These are phyloP conservation scores for Venturia oleaginea DNA, from an alignment of 2,329 filamentous ascomycete species.

Conservation along the genomic window DNA sequence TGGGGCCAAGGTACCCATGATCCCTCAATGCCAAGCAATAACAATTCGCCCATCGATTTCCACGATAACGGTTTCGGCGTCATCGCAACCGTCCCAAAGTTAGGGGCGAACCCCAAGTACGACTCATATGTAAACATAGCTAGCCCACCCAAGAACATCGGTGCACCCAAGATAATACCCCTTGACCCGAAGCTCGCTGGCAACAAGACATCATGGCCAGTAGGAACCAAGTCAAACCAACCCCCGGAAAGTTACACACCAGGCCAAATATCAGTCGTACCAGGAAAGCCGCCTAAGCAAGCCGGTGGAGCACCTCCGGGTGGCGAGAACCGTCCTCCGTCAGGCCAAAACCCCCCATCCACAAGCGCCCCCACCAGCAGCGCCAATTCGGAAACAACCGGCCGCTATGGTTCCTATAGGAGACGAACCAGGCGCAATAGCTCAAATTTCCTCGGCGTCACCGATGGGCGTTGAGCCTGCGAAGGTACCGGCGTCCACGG, in stretches of 20 bases:
- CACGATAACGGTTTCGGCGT: slow-evolving; percentile 13
- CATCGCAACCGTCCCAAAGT: not conserved
- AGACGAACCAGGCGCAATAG: not conserved
- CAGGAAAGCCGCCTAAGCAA: not conserved
- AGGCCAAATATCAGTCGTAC: not conserved
- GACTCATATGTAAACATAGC: not conserved
- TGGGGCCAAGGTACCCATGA: slow-evolving; percentile 33
- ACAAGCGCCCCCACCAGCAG: not conserved
- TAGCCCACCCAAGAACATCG: not conserved
- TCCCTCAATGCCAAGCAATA: not conserved
- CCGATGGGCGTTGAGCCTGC: not conserved
- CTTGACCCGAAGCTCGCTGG: not conserved
- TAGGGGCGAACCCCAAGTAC: slow-evolving; percentile 5
- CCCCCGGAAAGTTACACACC: not conserved
- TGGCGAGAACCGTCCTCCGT: not conserved
- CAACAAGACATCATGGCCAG: not conserved
- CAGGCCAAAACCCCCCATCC: not conserved
- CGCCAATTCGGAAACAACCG: not conserved
- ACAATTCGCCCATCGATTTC: slow-evolving; percentile 9
- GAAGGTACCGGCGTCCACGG: not conserved
- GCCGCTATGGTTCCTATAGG: not conserved
- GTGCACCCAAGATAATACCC: not conserved
- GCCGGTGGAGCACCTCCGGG: not conserved
- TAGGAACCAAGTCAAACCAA: not conserved
- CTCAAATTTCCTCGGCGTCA: not conserved